Evolutionary conservation across 2,329 filamentous ascomycete genomes (phyloP).

Genomic region (Sporothrix luriei): DNA sequence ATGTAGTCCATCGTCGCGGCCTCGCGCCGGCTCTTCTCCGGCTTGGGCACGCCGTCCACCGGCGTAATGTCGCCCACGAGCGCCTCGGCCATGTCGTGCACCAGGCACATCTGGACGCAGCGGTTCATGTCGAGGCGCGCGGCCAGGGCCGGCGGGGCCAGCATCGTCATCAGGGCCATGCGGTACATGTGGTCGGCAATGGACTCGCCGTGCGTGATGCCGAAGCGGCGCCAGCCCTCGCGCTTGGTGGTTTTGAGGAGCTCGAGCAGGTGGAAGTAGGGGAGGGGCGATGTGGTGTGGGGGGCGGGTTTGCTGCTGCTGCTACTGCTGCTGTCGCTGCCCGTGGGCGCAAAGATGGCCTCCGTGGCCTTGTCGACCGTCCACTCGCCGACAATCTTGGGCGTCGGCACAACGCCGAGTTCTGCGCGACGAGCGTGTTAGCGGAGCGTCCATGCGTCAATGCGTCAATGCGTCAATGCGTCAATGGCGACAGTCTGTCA

Average conservation of each 20-base stretch:
- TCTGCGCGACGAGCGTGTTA: slow-evolving; percentile 37
- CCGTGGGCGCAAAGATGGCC: slow-evolving; percentile 54
- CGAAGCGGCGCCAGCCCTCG: slow-evolving; percentile 92
- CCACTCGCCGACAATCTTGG: slow-evolving; percentile 55
- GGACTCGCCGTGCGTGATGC: slow-evolving; percentile 76
- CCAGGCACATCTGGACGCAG: slow-evolving; percentile 92
- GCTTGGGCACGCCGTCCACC: slow-evolving; percentile 79
- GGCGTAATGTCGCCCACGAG: slow-evolving; percentile 97
- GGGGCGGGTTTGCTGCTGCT: slow-evolving; percentile 57
- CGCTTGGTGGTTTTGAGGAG: slow-evolving; percentile 94
- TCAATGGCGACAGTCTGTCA: too few relatives aligned
- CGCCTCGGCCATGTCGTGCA: slow-evolving; percentile 97
- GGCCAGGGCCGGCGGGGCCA: slow-evolving; percentile 75
- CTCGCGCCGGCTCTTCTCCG: slow-evolving; percentile 87
- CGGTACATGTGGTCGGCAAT: slow-evolving; percentile 99
- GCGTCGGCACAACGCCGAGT: slow-evolving; percentile 43
- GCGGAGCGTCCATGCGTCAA: too few relatives aligned
- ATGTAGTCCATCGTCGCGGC: slow-evolving; percentile 91
- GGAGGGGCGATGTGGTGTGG: slow-evolving; percentile 71
- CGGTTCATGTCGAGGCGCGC: slow-evolving; percentile 72
- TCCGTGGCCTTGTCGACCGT: slow-evolving; percentile 65
- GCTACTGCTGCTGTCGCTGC: slow-evolving; percentile 37
- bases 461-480: too few relatives aligned
- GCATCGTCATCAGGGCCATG: slow-evolving; percentile 95
- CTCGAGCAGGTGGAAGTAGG: slow-evolving; percentile 94